These are phyloP conservation scores for Termitomyces eurrhizus DNA, from an alignment of 768 basidiomycete species.

Conservation along the genomic window DNA sequence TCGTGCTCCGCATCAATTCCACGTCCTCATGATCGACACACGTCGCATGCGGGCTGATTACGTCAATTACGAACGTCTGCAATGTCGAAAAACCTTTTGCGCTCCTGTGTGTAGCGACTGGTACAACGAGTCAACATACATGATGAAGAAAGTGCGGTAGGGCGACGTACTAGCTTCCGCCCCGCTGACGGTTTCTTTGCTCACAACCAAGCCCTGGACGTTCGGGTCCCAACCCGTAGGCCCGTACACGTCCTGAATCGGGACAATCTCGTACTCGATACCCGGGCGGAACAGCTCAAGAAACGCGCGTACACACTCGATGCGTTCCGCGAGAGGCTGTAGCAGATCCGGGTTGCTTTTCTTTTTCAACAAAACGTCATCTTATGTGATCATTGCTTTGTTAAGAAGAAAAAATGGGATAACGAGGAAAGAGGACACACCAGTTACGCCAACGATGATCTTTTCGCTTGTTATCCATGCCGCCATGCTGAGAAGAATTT, in stretches of 20 bases:
- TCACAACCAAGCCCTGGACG: conserved; percentile 91
- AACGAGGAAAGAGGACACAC: conserved; percentile 34
- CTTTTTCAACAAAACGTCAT: conserved; percentile 62
- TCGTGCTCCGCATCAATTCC: conserved; percentile 66
- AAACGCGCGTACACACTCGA: conserved; percentile 58
- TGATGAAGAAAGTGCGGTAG: background rate
- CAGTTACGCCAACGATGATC: conserved; percentile 87
- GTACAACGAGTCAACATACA: background rate
- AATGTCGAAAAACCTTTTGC: conserved; percentile 56
- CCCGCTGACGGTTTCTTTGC: conserved; percentile 81
- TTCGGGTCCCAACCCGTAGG: conserved; percentile 86
- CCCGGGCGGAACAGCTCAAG: conserved; percentile 65
- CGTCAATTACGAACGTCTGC: conserved; percentile 77
- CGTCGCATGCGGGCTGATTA: conserved; percentile 68
- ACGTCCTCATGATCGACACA: conserved; percentile 64
- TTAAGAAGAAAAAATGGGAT: conserved; percentile 8
- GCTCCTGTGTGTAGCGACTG: conserved; percentile 65
- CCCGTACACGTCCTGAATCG: conserved; percentile 84
- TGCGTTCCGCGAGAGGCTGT: conserved; percentile 57
- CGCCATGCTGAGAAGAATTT: conserved; percentile 91
- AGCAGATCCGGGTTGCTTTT: conserved; percentile 71
- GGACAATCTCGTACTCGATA: conserved; percentile 62
- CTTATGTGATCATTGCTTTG: conserved; percentile 38
- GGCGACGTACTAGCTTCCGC: conserved; percentile 61
- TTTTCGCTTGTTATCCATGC: conserved; percentile 77